Evolutionary conservation across 768 basidiomycete species (phyloP).

Genomic region (Leccinum longicurvipes): DNA sequence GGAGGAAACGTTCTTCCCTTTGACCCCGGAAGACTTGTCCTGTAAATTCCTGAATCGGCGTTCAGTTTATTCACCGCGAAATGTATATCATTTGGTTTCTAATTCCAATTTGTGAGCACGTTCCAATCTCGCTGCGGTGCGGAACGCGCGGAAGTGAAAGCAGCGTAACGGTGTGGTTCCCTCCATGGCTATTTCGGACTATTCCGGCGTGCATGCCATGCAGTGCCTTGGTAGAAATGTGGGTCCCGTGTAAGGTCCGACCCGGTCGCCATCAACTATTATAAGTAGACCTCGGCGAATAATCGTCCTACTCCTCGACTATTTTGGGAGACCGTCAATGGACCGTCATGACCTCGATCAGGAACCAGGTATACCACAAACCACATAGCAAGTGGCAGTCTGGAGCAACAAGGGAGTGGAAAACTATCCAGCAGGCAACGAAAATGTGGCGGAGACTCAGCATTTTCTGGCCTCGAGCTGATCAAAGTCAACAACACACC

Average conservation of each 20-base stretch:
- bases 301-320: conserved; percentile 6
- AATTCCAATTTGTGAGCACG: background rate
- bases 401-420: background rate
- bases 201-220: background rate
- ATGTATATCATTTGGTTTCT: background rate
- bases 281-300: conserved; percentile 2
- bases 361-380: background rate
- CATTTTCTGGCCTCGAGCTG: too few relatives aligned
- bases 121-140: background rate
- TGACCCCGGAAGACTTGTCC: background rate
- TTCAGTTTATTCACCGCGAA: background rate
- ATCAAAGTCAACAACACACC: too few relatives aligned
- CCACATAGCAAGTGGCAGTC: background rate
- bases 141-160: background rate
- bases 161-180: background rate
- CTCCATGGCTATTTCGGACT: background rate
- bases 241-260: background rate
- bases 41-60: background rate
- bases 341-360: background rate
- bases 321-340: background rate
- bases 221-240: background rate
- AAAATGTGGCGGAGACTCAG: background rate
- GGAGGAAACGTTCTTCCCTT: background rate
- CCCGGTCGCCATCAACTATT: background rate
- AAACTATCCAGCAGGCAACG: background rate